Evolutionary conservation across 176 grass and related monocot species (phyloP), one percentile per base, ranked within the genome.

Genomic region (Triticum dicoccoides): DNA sequence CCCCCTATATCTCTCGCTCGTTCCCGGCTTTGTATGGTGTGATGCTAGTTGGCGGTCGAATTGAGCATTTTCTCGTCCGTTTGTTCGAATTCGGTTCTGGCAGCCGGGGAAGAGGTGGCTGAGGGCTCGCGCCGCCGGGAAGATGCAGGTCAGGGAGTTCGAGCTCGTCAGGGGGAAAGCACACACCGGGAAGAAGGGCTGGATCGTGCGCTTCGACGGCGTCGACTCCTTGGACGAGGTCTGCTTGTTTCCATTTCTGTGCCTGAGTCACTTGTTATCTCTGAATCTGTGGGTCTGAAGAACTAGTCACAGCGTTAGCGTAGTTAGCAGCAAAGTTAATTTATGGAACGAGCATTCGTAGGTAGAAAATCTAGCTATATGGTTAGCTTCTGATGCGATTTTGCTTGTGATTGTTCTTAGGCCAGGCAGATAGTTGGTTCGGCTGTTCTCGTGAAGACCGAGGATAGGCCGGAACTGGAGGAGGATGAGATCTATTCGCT

Each of bases 41-140:
- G 49, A 54, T 17, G 74, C n/a, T 76, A 2, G 27, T 59, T 83
- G 38, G 5, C 63, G 10, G 34, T 32, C 21, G 11, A 51, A 44
- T 8, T 85, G 63, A 38, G 20, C 35, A 30, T 70, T 42, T 42
- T 87, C 61, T 8, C 15, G 8, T 71, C 58, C 73, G 37, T 83
- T 61, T 87, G 67, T 29, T 77, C 27, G 2, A 7, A 58, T 59
- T 23, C 10, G 2, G 3, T 12, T 38, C 56, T 20, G 73, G 33
- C 83, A 98, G 96, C 93, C 93, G 44, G 96, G 96, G 73, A 94
- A 76, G 84, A 87, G 92, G 69, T 96, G 97, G 97, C 68, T 99
- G 77, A 89, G 85, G 75, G 87, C 89, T 17, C 94, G 94, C 3
- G 85, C 90, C 15, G 89, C 90, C 4, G 90, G 88, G 27, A 96